Base-by-base conservation (phyloP, 768 basidiomycete genomes). In the Sporobolomyces pararoseus region DNA sequence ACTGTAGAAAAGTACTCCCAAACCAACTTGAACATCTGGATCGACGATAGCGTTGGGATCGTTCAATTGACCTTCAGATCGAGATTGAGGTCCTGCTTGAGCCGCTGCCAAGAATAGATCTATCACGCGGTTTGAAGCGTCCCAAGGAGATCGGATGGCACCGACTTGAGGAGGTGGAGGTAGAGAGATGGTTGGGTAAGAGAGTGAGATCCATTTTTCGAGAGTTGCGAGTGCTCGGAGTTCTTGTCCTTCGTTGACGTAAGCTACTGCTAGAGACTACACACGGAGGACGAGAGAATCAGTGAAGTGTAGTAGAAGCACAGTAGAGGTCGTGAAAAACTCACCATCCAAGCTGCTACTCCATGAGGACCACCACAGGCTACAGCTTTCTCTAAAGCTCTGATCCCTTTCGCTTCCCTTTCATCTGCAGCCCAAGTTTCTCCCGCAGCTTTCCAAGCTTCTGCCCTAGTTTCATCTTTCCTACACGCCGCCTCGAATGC, bases 191-290 rank as follows among this genome's bases (percentile, higher is more conserved):
- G 74, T 73, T 0, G 58, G 86, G 80, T 44, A 88, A 81, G 79
- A 86, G 69, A 65, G 86, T 88, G 79, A 85, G 58, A 97, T 82
- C 90, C 91, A 97, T 37, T 88, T 88, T 57, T 94, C 84, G 21
- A 99, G 84, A 82, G 88, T 90, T 0, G 86, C 81, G 77, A 95
- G 86, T 4, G 94, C 89, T 10, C 87, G 93, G 16, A 89, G 84
- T 75, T 98, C 94, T 75, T 87, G 89, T 0, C 86, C 86, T 80
- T 98, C 95, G 76, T 98, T 99, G 37, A 94, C 95, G 79, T 90
- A 98, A 13, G 91, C 92, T 72, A 97, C 92, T 1, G 95, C 93
- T 39, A 97, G 85, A 9, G 92, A 92, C 94, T 97, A 75, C 47
- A 25, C 39, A 47, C 42, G 64, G 39, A 12, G 21, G 23, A 47